Base-by-base conservation (phyloP, 2,329 filamentous ascomycete species). In the Monosporascus sp. region DNA sequence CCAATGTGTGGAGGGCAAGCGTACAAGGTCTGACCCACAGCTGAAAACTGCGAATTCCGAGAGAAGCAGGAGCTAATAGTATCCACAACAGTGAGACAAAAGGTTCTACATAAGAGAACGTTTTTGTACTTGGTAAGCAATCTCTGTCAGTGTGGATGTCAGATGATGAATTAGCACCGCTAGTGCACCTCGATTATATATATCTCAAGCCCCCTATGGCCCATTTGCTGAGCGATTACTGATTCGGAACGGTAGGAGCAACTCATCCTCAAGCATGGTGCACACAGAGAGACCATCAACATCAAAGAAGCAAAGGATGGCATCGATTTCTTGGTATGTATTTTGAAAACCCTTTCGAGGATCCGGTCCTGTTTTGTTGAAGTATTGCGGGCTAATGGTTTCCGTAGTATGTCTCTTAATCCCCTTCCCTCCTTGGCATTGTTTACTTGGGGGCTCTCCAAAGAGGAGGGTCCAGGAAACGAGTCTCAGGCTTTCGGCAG, bases 301-400 rank as follows among this genome's bases (percentile, higher is more conserved):
- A 99, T 99, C 75, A 97, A 95, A 70, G 94, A 99, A 74, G 89
- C 90, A 27, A 92, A 92, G 73, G 91, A 97, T 64, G 94, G 94
- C 1, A 86, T 99, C 55, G 94, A 99, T 70, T 99, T 99, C 71
- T 99, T 87, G 43, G 43, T 46, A 46, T 27, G 43, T 46, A 43
- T 20, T 20, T 1, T 20, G n/a, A 8, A 20, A 20, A 2, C 3
- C 40, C 19, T 46, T 14, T 46, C 16, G 4, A 27, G 3, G 14
- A 17, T 24, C 22, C 17, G 14, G 16, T 26, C 24, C 16, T 19
- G 1, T 34, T 34, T 34, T 11, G 31, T 31, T 7, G 26, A 17
- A 16, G 17, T 46, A 24, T n/a, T 24, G 22, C 14, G n/a, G 26
- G 43, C 43, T 46, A 31, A 46, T 24, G 26, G 7, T 7, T 27